Evolutionary conservation across 2,329 filamentous ascomycete genomes (phyloP).

Genomic region (Venturia asperata): DNA sequence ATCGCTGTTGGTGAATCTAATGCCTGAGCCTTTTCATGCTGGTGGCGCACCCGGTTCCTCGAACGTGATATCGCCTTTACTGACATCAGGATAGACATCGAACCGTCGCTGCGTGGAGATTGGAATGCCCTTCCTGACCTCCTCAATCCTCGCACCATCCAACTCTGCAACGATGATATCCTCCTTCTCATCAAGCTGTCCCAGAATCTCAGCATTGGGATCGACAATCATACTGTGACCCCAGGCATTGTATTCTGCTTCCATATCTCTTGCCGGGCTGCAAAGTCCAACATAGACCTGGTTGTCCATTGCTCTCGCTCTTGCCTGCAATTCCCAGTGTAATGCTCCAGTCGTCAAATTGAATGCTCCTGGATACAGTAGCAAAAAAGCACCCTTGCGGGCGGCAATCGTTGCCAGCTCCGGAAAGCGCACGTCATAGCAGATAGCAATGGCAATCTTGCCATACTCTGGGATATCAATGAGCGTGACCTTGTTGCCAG

Average conservation of each 20-base stretch:
- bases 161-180: constrained; percentile 68
- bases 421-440: constrained; percentile 96
- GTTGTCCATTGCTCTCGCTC: constrained; percentile 84
- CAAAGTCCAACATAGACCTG: constrained; percentile 91
- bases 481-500: constrained; percentile 78
- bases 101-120: constrained; percentile 79
- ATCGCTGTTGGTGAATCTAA: neutral
- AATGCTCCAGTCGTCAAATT: constrained; percentile 87
- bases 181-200: constrained; percentile 71
- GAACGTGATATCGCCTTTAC: constrained; percentile 40
- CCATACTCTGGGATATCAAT: constrained; percentile 86
- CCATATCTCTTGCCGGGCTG: constrained; percentile 75
- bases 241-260: constrained; percentile 77
- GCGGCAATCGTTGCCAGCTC: constrained; percentile 87
- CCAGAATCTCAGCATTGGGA: constrained; percentile 76
- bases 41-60: constrained; percentile 18
- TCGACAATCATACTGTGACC: constrained; percentile 86
- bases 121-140: constrained; percentile 76
- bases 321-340: constrained; percentile 81
- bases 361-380: constrained; percentile 95
- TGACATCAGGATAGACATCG: constrained; percentile 92
- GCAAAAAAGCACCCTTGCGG: constrained; percentile 74
- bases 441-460: constrained; percentile 81
- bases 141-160: constrained; percentile 59
- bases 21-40: neutral